Conservation (phyloP, 352 stramenopile species). For the Aphanomyces invadans region DNA sequence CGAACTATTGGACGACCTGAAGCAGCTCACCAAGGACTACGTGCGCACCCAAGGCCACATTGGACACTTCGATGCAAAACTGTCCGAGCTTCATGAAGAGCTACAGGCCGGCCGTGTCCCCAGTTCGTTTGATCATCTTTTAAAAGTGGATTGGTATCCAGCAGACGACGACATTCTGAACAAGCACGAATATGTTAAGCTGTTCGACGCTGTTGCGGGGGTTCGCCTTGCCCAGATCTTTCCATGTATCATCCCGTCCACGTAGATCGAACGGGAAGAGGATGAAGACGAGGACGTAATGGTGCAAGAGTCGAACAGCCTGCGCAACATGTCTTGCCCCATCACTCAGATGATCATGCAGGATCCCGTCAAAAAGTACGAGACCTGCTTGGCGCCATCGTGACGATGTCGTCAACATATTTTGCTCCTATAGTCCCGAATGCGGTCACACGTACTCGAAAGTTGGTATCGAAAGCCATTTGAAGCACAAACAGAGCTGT, state of each 20-base stretch:
- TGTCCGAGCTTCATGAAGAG: constrained; percentile 50
- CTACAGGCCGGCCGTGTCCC: constrained; percentile 37
- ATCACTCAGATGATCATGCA: constrained; percentile 78
- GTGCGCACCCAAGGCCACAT: constrained; percentile 56
- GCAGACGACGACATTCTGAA: constrained; percentile 30
- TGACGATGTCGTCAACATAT: not conserved
- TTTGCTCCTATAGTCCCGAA: constrained; percentile 34
- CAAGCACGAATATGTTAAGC: constrained; percentile 70
- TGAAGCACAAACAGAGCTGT: constrained; percentile 66
- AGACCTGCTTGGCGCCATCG: not conserved
- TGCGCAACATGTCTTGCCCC: constrained; percentile 59
- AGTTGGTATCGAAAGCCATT: constrained; percentile 59
- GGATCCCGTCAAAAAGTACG: constrained; percentile 66
- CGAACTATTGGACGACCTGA: constrained; percentile 43
- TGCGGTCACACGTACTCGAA: constrained; percentile 80
- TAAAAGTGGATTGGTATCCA: not conserved
- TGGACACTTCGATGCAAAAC: constrained; percentile 52
- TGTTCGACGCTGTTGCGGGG: constrained; percentile 64
- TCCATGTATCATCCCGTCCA: too few species aligned
- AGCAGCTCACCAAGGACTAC: constrained; percentile 65
- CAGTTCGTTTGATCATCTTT: constrained; percentile 28
- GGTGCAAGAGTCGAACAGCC: constrained; percentile 74
- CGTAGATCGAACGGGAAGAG: constrained; percentile 60
- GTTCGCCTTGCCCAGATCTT: constrained; percentile 42
- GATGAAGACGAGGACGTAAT: constrained; percentile 71